Base-by-base conservation (phyloP, 345 rosid species). In the Fremontodendron californicum region DNA sequence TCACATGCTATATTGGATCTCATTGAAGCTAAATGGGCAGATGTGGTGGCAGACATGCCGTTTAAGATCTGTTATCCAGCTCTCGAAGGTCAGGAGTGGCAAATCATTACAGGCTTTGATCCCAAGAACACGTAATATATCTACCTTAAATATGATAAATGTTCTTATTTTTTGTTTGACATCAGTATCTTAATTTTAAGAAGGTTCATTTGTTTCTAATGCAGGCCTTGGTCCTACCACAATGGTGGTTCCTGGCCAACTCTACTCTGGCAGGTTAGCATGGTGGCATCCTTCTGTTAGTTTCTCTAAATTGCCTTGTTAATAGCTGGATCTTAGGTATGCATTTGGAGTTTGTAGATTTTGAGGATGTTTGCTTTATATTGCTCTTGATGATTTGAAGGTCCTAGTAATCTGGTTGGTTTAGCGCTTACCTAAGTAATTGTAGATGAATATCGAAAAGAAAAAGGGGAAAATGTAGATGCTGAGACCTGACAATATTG, bases 221-320 rank as follows among this genome's bases (percentile, higher is more conserved):
- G 84, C 87, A 92, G 97, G 81, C 96, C 98, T 62, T 95, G 99
- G 98, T 95, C 98, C 49, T 95, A 95, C 80, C 99, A 95, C 83
- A 95, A 95, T 82, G 96, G 84, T 60, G 96, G 97, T 71, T 92
- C 97, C n/a, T 95, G 97, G 99, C 99, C 99, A 18, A 92, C 98
- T 57, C 91, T 95, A 35, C 89, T 95, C 13, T 93, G 98, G 99
- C 97, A 94, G 89, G 97, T 92, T 84, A 82, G 89, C 42, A 46
- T 37, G 60, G 6, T 40, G 9, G 40, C 46, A 18, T 66, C 33
- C 40, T 49, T 40, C 37, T 7, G 43, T 45, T n/a, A 27, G 5
- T 75, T 63, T 13, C 33, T 46, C 33, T 27, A 46, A 31, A 15
- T 19, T 58, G n/a, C 39, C 4, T 58, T 42, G 23, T 58, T 74